phyloP scores from a whole-genome alignment of 164 flowering plant genomes.

The Akebia trifoliata region DNA sequence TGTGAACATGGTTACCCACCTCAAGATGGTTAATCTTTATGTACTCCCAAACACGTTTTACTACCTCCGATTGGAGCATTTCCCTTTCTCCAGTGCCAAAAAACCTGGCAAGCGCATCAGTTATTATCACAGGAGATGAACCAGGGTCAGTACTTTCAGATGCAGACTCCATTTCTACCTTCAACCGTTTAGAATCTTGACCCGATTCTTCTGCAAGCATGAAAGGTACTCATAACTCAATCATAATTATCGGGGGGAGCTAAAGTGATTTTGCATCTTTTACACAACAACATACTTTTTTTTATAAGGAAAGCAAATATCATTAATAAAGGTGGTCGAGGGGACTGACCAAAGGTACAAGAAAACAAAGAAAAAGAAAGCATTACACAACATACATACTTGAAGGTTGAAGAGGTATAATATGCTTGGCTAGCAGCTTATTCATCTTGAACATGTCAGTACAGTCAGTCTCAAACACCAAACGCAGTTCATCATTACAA shows the following conservation, averaged over 20 bases:
- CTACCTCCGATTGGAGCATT: conserved; percentile 62
- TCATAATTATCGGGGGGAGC: background rate
- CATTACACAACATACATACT: conserved; percentile 54
- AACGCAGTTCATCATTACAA: conserved; percentile 79
- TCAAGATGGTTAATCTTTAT: conserved; percentile 64
- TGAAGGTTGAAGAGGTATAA: conserved; percentile 61
- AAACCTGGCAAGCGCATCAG: conserved; percentile 77
- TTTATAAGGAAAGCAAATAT: no score
- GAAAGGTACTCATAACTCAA: background rate
- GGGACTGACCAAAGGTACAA: no score
- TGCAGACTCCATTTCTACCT: conserved; percentile 41
- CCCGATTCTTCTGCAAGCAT: conserved; percentile 49
- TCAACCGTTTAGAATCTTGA: conserved; percentile 48
- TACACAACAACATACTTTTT: no score
- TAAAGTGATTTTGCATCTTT: background rate
- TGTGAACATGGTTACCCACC: conserved; percentile 41
- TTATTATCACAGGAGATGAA: conserved; percentile 47
- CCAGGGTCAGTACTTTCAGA: conserved; percentile 37
- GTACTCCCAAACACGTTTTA: conserved; percentile 67
- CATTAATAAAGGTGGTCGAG: no score
- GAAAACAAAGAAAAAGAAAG: no score
- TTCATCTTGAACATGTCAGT: conserved; percentile 96
- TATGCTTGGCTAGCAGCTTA: conserved; percentile 58
- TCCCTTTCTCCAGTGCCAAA: conserved; percentile 68
- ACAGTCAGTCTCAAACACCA: conserved; percentile 87